These are phyloP conservation scores for Fusarium anthophilum DNA, from an alignment of 2,329 filamentous ascomycete species.

Conservation along the genomic window DNA sequence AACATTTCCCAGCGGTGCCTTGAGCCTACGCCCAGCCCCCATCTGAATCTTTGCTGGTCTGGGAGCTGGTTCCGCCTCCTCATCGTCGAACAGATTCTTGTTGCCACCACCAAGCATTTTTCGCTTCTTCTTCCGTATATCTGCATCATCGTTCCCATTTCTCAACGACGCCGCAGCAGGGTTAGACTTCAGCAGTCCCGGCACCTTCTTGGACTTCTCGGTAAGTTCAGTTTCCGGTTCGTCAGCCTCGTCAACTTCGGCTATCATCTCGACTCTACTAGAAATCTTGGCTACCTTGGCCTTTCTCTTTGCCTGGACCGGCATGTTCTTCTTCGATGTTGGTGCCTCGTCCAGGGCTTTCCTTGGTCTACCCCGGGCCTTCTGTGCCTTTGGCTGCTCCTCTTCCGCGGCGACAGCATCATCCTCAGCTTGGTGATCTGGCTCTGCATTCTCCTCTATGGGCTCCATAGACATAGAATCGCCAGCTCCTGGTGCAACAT, in stretches of 20 bases:
- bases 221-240: constrained; percentile 46
- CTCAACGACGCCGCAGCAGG: constrained; percentile 3
- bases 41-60: constrained; percentile 48
- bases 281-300: constrained; percentile 40
- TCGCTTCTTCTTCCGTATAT: constrained; percentile 74
- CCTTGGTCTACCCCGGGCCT: constrained; percentile 56
- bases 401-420: constrained; percentile 11
- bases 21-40: constrained; percentile 41
- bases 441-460: constrained; percentile 8
- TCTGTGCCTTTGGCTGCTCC: constrained; percentile 40
- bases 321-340: constrained; percentile 57
- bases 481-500: constrained; percentile 28
- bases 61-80: constrained; percentile 59
- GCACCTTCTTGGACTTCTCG: constrained; percentile 17
- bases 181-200: constrained; percentile 20
- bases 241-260: constrained; percentile 48
- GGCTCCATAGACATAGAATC: constrained; percentile 17
- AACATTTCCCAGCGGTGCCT: constrained; percentile 52
- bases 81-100: constrained; percentile 76
- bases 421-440: constrained; percentile 12
- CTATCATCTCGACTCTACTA: constrained; percentile 51
- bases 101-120: constrained; percentile 72
- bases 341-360: constrained; percentile 58
- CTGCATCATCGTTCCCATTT: constrained; percentile 43
- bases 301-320: constrained; percentile 48